Base-by-base conservation (phyloP, 148 eudicot genomes). In the Chenopodium berlandieri region DNA sequence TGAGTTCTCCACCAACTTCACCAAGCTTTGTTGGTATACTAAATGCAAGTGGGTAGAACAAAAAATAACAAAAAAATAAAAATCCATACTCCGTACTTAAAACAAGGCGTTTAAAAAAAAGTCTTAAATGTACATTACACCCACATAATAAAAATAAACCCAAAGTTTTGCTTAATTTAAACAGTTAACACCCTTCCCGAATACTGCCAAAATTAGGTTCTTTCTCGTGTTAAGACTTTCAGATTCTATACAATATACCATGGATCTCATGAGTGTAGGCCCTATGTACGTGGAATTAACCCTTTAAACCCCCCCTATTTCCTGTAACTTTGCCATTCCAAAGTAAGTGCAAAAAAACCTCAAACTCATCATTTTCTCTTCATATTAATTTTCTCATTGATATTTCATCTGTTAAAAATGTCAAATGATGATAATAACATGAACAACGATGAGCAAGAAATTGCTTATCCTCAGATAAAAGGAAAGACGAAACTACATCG, bases 401-500 rank as follows among this genome's bases (percentile, higher is more conserved):
- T 23, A 1, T 25, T 25, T 25, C 2, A 16, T 25, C 0, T 12
- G 9, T 1, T 20, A 8, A 72, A 79, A 44, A 83, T 83, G 82
- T 58, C 79, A 25, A 83, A 2, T 19, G 77, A 77, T 6, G 81
- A 79, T 50, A 20, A 14, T 9, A 52, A n/a, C 19, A 37, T 19
- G 1, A 44, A 44, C 1, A 54, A 54, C 19, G 17, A 54, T 54
- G 58, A 54, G 58, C 60, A 54, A 31, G 34, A n/a, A 20, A 20
- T 56, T 22, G 76, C 40, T 34, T 62, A 14, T 27, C 30, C 31
- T 22, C 20, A 75, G 34, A 27, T 75, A 1, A 76, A 46, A 20
- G 83, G 32, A 16, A 84, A 60, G 73, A 75, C 54, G 2, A 76
- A 58, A 76, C 37, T 84, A 75, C 72, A 72, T 69, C 83, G 86